Evolutionary conservation across 2,329 filamentous ascomycete species (phyloP).

Genomic region (Lasiodiplodia hormozganensis): DNA sequence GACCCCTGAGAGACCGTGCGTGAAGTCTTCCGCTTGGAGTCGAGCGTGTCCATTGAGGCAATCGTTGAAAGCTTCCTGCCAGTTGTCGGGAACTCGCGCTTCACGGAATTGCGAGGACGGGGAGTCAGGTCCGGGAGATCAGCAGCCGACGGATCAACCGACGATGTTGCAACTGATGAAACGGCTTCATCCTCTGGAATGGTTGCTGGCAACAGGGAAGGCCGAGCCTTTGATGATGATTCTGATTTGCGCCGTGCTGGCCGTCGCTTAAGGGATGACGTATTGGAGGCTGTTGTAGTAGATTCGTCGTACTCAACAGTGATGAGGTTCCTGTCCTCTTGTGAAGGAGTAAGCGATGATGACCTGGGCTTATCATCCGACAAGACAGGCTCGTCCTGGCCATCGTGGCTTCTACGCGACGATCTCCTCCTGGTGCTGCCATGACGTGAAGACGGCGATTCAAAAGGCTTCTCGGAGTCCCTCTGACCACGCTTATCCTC

Average conservation of each 20-base stretch:
- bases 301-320: slow-evolving; percentile 29
- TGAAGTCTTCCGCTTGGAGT: slow-evolving; percentile 37
- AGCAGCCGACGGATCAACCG: slow-evolving; percentile 42
- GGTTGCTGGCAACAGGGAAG: slow-evolving; percentile 38
- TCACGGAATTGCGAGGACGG: slow-evolving; percentile 35
- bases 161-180: slow-evolving; percentile 43
- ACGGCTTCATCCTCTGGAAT: slow-evolving; percentile 37
- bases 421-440: slow-evolving; percentile 37
- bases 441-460: slow-evolving; percentile 21
- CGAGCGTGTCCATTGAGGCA: slow-evolving; percentile 62
- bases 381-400: slow-evolving; percentile 37
- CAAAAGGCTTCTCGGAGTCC: not conserved
- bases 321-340: slow-evolving; percentile 34
- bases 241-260: slow-evolving; percentile 46
- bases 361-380: slow-evolving; percentile 36
- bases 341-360: slow-evolving; percentile 34
- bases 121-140: slow-evolving; percentile 43
- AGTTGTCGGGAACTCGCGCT: slow-evolving; percentile 58
- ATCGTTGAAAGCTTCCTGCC: slow-evolving; percentile 66
- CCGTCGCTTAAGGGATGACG: slow-evolving; percentile 44
- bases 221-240: slow-evolving; percentile 50
- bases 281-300: not conserved
- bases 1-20: slow-evolving; percentile 17
- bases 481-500: slow-evolving; percentile 14
- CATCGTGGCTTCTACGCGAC: slow-evolving; percentile 39